A percentile compares a stretch with the other conserved stretches of the same genome.
These are phyloP conservation scores for Gonium pectorale DNA, from an alignment of 139 green algal species.

Conservation along the genomic window DNA sequence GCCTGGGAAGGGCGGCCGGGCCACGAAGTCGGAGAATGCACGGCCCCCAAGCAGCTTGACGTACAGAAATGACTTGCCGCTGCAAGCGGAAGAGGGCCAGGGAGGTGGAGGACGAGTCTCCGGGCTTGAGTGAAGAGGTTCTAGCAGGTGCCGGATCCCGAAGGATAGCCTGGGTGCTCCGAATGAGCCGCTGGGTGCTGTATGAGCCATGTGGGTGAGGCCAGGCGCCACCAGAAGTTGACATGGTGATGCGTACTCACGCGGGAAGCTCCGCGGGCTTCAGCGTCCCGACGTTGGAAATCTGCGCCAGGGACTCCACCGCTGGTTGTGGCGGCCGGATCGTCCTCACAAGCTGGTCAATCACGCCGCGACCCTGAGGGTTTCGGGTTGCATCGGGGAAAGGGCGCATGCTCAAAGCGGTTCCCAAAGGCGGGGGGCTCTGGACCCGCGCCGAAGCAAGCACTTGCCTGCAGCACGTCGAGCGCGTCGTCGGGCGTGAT, in stretches of 20 bases:
- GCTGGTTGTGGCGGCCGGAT: constrained; percentile 16
- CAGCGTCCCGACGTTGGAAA: constrained; percentile 6
- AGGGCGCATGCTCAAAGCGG: too few species aligned
- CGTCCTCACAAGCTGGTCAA: constrained; percentile 26
- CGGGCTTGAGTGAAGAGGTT: too few species aligned
- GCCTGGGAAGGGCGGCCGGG: not conserved
- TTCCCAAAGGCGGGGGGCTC: too few species aligned
- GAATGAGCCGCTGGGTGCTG: too few species aligned
- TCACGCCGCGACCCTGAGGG: constrained; percentile 17
- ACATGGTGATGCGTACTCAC: not conserved
- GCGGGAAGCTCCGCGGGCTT: constrained; percentile 25
- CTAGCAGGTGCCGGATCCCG: too few species aligned
- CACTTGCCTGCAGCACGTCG: constrained; percentile 33
- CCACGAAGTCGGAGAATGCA: constrained; percentile 39
- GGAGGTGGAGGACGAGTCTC: not conserved
- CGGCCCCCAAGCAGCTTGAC: constrained; percentile 45
- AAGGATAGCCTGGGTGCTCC: too few species aligned
- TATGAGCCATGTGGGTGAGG: too few species aligned
- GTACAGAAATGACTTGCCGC: constrained; percentile 30
- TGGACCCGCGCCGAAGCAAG: too few species aligned
- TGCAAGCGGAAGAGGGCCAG: not conserved
- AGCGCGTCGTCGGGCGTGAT: constrained; percentile 38
- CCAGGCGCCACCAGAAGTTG: not conserved
- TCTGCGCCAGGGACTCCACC: not conserved
- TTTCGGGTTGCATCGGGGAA: too few species aligned